Evolutionary conservation across 495 filamentous ascomycete genomes (phyloP).

Genomic region (Penicillium argentinense): DNA sequence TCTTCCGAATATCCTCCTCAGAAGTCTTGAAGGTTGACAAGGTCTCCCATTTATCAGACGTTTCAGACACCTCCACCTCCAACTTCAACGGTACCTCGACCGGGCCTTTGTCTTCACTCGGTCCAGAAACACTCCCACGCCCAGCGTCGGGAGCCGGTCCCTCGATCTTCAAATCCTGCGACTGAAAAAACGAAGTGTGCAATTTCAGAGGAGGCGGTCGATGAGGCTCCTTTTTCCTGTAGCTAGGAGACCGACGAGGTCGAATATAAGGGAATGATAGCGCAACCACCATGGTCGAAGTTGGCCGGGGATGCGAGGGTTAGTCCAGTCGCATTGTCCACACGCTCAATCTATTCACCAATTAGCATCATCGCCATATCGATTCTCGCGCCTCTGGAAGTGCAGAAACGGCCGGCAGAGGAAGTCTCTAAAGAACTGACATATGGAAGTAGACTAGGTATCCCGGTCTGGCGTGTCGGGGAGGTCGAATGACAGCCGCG

Average conservation of each 20-base stretch:
- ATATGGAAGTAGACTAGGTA: too few species aligned
- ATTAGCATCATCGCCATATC: neutral
- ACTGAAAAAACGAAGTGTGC: neutral
- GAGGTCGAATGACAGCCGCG: too few species aligned
- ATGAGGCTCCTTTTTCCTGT: neutral
- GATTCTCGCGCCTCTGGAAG: neutral
- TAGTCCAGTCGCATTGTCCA: neutral
- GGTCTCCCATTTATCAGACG: neutral
- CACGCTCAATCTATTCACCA: neutral
- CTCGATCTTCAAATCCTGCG: neutral
- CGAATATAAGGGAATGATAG: slow-evolving; percentile 1
- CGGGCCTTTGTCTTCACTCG: neutral
- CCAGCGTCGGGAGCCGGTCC: neutral
- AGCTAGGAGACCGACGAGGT: neutral
- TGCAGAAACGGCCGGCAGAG: neutral
- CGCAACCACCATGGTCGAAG: neutral
- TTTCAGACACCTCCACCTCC: neutral
- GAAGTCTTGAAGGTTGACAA: neutral
- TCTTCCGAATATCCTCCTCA: neutral
- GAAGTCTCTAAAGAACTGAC: neutral
- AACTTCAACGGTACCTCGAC: neutral
- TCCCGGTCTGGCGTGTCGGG: too few species aligned
- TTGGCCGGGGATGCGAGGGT: neutral
- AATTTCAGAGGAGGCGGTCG: neutral
- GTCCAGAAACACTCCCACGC: neutral